Evolutionary conservation across 306 rosid species (phyloP).

Genomic region (Acacia acuminata): DNA sequence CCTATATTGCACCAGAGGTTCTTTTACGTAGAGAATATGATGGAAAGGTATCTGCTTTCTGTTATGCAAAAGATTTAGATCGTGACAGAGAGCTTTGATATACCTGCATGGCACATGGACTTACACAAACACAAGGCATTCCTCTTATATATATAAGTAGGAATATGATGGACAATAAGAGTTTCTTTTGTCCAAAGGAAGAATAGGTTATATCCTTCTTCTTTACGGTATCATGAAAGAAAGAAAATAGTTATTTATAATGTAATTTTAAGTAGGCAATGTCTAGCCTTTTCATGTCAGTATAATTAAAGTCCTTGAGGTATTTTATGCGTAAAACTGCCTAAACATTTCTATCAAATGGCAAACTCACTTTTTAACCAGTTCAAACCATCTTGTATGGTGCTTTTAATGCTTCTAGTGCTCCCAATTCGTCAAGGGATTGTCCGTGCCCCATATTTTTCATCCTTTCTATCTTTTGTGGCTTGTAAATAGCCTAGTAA

Average conservation of each 20-base stretch:
- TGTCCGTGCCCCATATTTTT: not conserved
- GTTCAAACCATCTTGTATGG: not conserved
- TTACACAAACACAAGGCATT: not conserved
- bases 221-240: not conserved
- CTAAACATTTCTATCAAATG: not conserved
- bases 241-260: not conserved
- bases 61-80: not conserved
- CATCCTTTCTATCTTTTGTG: not conserved
- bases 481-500: not conserved
- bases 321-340: not conserved
- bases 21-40: slow-evolving; percentile 63
- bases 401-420: not conserved
- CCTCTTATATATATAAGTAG: slow-evolving; percentile 11
- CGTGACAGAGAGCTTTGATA: not conserved
- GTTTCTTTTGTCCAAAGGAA: not conserved
- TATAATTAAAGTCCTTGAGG: not conserved
- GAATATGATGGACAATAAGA: slow-evolving; percentile 7
- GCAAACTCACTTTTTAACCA: not conserved
- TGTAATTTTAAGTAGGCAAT: not conserved
- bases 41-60: slow-evolving; percentile 58
- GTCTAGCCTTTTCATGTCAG: not conserved
- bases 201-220: not conserved
- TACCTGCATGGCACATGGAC: not conserved
- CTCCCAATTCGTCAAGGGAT: not conserved
- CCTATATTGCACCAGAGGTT: slow-evolving; percentile 78